phyloP scores from a whole-genome alignment of 331 rosid genomes.

The Quercus lobata region DNA sequence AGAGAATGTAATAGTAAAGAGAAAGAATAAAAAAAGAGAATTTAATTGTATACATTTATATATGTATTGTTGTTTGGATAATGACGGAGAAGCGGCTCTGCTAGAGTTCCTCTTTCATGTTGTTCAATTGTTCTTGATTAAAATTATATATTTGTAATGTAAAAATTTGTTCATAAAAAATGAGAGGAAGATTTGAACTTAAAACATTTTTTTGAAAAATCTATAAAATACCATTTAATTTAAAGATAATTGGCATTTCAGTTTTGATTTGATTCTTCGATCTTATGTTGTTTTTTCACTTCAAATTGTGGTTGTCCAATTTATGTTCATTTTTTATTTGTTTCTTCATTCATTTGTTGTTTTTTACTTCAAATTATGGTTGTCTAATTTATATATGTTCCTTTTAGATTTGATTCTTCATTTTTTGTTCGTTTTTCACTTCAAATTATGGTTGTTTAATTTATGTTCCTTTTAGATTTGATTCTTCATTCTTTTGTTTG shows the following conservation, averaged over 20 bases:
- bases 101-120: background rate
- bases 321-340: slow-evolving; percentile 10
- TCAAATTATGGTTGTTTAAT: background rate
- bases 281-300: slow-evolving; percentile 9
- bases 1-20: background rate
- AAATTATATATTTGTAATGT: background rate
- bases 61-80: slow-evolving; percentile 4
- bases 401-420: slow-evolving; percentile 26
- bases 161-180: background rate
- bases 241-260: background rate
- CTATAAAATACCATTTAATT: no score
- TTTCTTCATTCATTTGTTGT: slow-evolving; percentile 18
- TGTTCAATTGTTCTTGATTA: background rate
- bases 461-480: no score
- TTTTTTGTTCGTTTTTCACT: slow-evolving; percentile 8
- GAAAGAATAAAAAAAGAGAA: background rate
- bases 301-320: slow-evolving; percentile 10
- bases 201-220: no score
- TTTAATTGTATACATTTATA: background rate
- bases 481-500: no score
- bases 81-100: background rate
- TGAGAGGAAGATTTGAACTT: no score
- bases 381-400: background rate
- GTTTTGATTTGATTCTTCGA: slow-evolving; percentile 27
- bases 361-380: slow-evolving; percentile 18